Evolutionary conservation across 257 asterid genomes (phyloP), one percentile per base, ranked within the genome.

Genomic region (Solanum pennellii): DNA sequence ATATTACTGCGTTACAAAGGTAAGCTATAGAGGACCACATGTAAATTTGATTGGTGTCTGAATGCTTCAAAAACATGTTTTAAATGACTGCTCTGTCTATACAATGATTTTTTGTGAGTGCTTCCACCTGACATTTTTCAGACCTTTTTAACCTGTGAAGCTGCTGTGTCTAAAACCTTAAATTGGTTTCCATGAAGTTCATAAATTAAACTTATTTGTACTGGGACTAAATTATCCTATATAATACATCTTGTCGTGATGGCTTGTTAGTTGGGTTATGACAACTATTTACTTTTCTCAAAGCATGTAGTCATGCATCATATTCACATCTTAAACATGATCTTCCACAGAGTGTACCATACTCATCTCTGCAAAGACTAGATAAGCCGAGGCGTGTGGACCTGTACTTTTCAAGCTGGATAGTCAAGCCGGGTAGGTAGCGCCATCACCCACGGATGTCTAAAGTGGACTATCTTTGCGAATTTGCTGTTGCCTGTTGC

Each of bases 381-480:
- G 98, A 93, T 92, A 97, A 94, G 88, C 99, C 98, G 68, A 94
- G 98, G 90, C 97, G 97, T 18, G 98, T 97, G 41, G 97, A 93
- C 90, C 95, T 90, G 79, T 95, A 97, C 92, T 95, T 95, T 74
- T 97, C 99, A 87, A 97, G 99, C 92, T 97, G 99, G 99, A 87
- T 94, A 83, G 94, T 97, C 88, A 94, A 90, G 91, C 95, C 93
- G 20, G 94, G 94, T 92, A 88, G 49, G 89, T 74, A 23, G 41
- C 60, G 1, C 37, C 47, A 47, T 47, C 12, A 66, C n/a, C n/a
- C 7, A 29, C 18, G 31, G 41, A 18, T 41, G 83, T 82, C 83
- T 13, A 39, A 56, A 45, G 2, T 33, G 45, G 29, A 47, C 25
- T 80, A 45, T 18, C 69, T 47, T 80, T 29, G 44, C 6, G 45